These are phyloP conservation scores for Paramecium pentaurelia DNA, from an alignment of 73 alveolate genomes.

Conservation along the genomic window DNA sequence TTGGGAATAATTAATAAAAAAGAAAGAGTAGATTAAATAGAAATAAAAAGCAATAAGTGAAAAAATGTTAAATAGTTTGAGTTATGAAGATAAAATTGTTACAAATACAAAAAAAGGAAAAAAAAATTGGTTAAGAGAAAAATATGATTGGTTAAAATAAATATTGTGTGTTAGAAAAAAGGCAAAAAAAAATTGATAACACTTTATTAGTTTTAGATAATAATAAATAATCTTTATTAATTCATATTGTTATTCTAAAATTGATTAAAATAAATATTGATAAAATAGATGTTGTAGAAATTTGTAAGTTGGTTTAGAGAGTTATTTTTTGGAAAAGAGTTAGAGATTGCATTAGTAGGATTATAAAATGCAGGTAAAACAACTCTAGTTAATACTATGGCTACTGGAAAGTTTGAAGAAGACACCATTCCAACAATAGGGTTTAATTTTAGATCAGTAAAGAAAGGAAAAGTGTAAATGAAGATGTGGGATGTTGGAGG, in stretches of 20 bases:
- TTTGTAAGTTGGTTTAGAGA: conserved; percentile 69
- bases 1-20: neutral
- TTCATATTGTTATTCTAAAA: neutral
- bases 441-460: conserved; percentile 70
- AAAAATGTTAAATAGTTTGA: neutral
- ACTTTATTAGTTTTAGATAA: neutral
- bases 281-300: conserved; percentile 35
- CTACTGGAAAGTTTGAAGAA: conserved; percentile 87
- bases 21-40: neutral
- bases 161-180: neutral
- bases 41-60: neutral
- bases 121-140: neutral
- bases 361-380: conserved; percentile 86
- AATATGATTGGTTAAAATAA: neutral
- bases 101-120: neutral
- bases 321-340: conserved; percentile 69
- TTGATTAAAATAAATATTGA: neutral
- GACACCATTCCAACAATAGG: conserved; percentile 92
- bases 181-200: neutral
- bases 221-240: too few relatives aligned
- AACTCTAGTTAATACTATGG: conserved; percentile 74
- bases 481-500: conserved; percentile 93
- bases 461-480: conserved; percentile 71
- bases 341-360: conserved; percentile 81
- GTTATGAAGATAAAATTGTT: neutral